Evolutionary conservation across 306 rosid species (phyloP).

Genomic region (Macrotyloma uniflorum): DNA sequence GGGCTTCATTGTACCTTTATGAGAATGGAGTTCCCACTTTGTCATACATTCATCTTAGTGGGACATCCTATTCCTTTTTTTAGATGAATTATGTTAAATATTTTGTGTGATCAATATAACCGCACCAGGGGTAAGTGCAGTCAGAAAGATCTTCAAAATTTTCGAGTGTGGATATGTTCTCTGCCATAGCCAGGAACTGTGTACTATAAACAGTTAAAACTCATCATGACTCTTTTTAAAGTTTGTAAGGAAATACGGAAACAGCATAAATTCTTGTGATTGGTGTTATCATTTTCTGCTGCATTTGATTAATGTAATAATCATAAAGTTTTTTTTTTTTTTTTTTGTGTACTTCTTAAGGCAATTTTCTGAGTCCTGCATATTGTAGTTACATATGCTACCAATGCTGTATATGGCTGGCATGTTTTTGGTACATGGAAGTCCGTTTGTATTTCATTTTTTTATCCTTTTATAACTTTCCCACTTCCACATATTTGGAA

Average conservation of each 20-base stretch:
- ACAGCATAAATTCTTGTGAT: background rate
- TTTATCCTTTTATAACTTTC: constrained; percentile 19
- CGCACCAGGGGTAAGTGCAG: constrained; percentile 8
- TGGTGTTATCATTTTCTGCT: constrained; percentile 22
- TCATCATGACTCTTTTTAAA: background rate
- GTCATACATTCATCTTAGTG: background rate
- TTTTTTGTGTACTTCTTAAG: constrained; percentile 7
- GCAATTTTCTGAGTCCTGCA: constrained; percentile 17
- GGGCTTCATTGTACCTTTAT: constrained; percentile 25
- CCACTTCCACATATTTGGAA: constrained; percentile 24
- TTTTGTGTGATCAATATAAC: constrained; percentile 8
- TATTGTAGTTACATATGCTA: constrained; percentile 27
- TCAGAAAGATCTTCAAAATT: background rate
- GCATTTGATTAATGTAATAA: constrained; percentile 29
- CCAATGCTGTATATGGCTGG: background rate
- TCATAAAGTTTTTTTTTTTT: constrained; percentile 18
- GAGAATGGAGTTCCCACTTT: constrained; percentile 4
- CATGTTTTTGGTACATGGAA: background rate
- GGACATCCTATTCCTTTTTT: constrained; percentile 25
- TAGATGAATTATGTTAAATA: constrained; percentile 21
- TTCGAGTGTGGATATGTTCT: constrained; percentile 28
- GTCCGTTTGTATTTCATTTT: background rate
- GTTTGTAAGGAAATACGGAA: constrained; percentile 20
- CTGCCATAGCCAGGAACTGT: constrained; percentile 24
- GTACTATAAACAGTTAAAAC: background rate